A percentile compares a stretch with the other conserved stretches of the same genome.
Evolutionary conservation across 2,329 filamentous ascomycete genomes (phyloP).

Genomic region (Ophiostoma tasmaniense): DNA sequence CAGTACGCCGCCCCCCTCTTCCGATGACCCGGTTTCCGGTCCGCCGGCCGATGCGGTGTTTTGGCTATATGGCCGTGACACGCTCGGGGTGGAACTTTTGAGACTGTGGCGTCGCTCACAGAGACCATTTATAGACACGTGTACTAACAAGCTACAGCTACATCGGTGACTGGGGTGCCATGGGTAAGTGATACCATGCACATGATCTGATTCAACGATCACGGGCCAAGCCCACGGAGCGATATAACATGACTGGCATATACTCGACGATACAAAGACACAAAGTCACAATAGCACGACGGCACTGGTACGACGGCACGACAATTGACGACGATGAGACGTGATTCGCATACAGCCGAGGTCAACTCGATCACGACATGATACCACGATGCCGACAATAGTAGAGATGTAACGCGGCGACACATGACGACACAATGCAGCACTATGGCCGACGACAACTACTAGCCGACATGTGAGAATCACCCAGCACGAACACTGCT

Average conservation of each 20-base stretch:
- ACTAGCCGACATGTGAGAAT: no score
- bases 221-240: neutral
- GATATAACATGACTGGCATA: neutral
- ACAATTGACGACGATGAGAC: neutral
- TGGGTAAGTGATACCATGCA: constrained; percentile 51
- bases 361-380: neutral
- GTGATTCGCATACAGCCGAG: no score
- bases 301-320: no score
- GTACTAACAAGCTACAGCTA: constrained; percentile 41
- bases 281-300: no score
- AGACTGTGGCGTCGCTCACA: no score
- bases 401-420: no score
- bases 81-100: neutral
- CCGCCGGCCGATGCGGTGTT: constrained; percentile 13
- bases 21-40: constrained; percentile 7
- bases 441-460: no score
- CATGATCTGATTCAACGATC: neutral
- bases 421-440: neutral
- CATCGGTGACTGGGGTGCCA: constrained; percentile 64
- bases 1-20: constrained; percentile 31
- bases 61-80: neutral
- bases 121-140: neutral
- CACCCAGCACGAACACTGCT: neutral
- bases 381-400: neutral
- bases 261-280: neutral